A percentile compares a stretch with the other conserved stretches of the same genome.
These are phyloP conservation scores for Sporothrix inflata DNA, from an alignment of 2,329 filamentous ascomycete genomes.

Conservation along the genomic window DNA sequence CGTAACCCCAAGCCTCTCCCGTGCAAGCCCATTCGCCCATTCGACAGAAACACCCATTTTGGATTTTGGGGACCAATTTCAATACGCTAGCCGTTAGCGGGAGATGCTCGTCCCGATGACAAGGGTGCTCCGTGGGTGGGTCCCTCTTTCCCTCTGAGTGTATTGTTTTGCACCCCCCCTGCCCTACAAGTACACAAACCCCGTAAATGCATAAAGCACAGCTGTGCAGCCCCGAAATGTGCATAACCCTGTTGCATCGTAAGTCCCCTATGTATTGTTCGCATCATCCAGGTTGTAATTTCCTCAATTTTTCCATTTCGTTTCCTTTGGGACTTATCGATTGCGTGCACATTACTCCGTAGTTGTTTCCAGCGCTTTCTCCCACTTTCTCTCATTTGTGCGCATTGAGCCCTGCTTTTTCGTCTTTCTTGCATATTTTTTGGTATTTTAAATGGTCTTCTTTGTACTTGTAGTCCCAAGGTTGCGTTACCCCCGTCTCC, in stretches of 20 bases:
- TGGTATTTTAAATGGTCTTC: neutral
- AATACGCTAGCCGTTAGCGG: conserved; percentile 21
- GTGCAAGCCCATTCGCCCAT: conserved; percentile 14
- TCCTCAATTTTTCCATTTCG: neutral
- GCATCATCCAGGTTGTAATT: neutral
- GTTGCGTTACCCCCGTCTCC: conserved; percentile 2
- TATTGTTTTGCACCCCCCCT: no score
- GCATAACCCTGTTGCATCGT: neutral
- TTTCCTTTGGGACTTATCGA: neutral
- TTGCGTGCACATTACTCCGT: neutral
- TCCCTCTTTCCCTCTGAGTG: neutral
- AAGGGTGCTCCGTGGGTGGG: conserved; percentile 4
- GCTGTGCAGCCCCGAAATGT: neutral
- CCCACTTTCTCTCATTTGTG: no score
- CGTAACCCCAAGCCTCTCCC: neutral
- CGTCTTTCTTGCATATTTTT: neutral
- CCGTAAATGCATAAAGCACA: neutral
- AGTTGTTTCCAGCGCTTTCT: neutral
- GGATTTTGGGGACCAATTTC: neutral
- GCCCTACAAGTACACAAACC: no score
- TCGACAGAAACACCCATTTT: neutral
- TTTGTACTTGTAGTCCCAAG: neutral
- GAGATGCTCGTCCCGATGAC: conserved; percentile 25
- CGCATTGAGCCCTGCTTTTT: no score
- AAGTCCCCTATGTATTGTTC: neutral